Evolutionary conservation across 345 rosid species (phyloP).

Genomic region (Populus pruinosa): DNA sequence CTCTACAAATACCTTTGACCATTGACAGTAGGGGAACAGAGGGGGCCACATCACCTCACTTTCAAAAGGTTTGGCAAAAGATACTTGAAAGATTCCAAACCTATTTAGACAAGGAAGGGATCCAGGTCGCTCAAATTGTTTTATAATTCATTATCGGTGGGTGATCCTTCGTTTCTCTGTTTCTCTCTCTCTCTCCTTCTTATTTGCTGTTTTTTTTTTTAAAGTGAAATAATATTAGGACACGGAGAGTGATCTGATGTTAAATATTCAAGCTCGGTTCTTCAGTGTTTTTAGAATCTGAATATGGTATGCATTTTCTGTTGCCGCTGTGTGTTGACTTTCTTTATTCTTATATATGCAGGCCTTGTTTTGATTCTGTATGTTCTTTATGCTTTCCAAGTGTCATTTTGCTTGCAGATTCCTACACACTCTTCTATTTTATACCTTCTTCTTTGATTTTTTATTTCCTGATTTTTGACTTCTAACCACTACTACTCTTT

Average conservation of each 20-base stretch:
- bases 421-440: not conserved
- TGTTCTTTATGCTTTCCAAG: not conserved
- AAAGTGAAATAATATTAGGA: not conserved
- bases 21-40: no score
- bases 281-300: not conserved
- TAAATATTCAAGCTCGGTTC: not conserved
- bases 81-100: no score
- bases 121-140: not conserved
- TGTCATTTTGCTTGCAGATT: not conserved
- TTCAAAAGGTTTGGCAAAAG: no score
- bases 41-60: no score
- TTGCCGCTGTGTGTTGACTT: not conserved
- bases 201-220: no score
- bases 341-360: not conserved
- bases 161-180: not conserved
- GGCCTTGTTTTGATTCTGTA: not conserved
- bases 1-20: no score
- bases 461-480: not conserved
- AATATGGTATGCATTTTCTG: not conserved
- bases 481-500: no score
- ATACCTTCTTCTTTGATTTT: no score
- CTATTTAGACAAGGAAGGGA: no score
- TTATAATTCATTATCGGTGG: not conserved
- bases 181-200: no score
- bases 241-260: not conserved